phyloP scores from a whole-genome alignment of 345 rosid genomes.

The Barbarea vulgaris region DNA sequence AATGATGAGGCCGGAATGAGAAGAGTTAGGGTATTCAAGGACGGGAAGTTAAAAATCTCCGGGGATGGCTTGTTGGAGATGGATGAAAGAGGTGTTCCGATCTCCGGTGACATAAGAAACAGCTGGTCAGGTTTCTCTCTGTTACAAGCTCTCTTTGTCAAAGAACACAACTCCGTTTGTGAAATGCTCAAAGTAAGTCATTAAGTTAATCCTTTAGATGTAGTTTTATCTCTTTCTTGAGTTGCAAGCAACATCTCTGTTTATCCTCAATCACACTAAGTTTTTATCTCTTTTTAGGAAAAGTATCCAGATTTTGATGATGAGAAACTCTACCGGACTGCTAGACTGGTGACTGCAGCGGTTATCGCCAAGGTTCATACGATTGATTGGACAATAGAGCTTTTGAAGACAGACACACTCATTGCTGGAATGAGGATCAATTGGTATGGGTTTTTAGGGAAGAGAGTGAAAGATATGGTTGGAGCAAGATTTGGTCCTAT shows the following conservation, averaged over 20 bases:
- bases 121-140: constrained; percentile 82
- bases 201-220: neutral
- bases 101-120: constrained; percentile 80
- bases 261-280: neutral
- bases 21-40: constrained; percentile 70
- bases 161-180: constrained; percentile 71
- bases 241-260: constrained; percentile 15
- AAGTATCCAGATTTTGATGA: constrained; percentile 60
- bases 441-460: constrained; percentile 76
- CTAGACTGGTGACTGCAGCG: constrained; percentile 76
- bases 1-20: constrained; percentile 62
- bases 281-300: constrained; percentile 37
- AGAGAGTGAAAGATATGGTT: constrained; percentile 63
- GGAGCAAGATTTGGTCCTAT: constrained; percentile 61
- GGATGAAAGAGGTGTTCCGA: constrained; percentile 61
- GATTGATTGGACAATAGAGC: constrained; percentile 84
- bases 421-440: constrained; percentile 70
- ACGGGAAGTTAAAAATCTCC: constrained; percentile 64
- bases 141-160: constrained; percentile 68
- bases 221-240: constrained; percentile 14
- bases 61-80: constrained; percentile 59
- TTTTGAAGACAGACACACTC: constrained; percentile 70
- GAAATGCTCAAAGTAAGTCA: constrained; percentile 63
- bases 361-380: constrained; percentile 87
- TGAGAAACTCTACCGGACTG: constrained; percentile 61